Conservation (phyloP, 805 yeast genomes). For the Candida orba region DNA sequence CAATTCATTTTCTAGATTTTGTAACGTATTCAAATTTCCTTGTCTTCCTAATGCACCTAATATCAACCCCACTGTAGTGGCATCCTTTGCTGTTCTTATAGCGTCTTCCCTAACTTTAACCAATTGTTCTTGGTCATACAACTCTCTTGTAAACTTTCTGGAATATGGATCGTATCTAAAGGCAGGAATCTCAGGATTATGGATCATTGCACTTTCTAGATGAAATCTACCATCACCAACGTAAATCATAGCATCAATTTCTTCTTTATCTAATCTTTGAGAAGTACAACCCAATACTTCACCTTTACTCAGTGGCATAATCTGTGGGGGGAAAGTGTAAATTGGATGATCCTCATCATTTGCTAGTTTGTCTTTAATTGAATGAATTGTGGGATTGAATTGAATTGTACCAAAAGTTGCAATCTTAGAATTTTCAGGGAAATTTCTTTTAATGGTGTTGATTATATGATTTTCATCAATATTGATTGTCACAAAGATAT, state of each 20-base stretch:
- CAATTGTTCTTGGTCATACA: constrained; percentile 82
- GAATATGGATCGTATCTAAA: constrained; percentile 94
- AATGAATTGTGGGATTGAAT: constrained; percentile 90
- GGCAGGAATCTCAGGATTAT: constrained; percentile 88
- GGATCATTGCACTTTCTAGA: constrained; percentile 93
- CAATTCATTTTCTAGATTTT: constrained; percentile 53
- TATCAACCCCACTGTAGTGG: constrained; percentile 72
- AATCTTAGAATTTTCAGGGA: constrained; percentile 52
- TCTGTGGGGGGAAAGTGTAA: constrained; percentile 78
- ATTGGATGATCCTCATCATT: constrained; percentile 40
- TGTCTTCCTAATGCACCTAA: constrained; percentile 94
- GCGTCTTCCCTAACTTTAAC: constrained; percentile 69
- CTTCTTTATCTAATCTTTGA: constrained; percentile 59
- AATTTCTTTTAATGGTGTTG: constrained; percentile 68
- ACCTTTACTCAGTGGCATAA: constrained; percentile 87
- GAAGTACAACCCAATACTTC: constrained; percentile 97
- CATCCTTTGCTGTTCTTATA: constrained; percentile 47
- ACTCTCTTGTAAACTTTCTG: constrained; percentile 81
- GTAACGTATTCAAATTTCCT: constrained; percentile 76
- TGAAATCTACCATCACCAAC: constrained; percentile 97
- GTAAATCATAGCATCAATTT: constrained; percentile 75
- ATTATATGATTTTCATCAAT: constrained; percentile 79
- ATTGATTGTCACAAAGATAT: constrained; percentile 88
- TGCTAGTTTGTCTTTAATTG: constrained; percentile 55
- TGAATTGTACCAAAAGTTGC: constrained; percentile 96